Evolutionary conservation across 139 green algal genomes (phyloP).

Genomic region (Picochlorum sp.): DNA sequence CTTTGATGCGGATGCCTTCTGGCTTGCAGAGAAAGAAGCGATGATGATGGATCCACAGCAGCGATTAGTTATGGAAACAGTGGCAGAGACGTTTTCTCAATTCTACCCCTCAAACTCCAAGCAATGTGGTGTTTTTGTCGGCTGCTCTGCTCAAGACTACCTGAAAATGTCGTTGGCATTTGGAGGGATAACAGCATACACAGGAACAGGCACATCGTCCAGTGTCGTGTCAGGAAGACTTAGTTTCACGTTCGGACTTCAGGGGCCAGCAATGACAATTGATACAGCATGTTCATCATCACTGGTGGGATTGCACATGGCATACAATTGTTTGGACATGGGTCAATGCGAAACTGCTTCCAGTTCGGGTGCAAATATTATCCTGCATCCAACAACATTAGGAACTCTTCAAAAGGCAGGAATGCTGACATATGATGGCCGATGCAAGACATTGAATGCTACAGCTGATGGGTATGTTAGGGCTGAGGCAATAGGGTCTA

Average conservation of each 20-base stretch:
- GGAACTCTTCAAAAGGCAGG: conserved; percentile 36
- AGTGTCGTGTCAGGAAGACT: conserved; percentile 43
- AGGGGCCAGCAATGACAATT: conserved; percentile 31
- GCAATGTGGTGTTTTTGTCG: conserved; percentile 59
- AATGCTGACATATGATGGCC: conserved; percentile 31
- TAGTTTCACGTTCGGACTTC: conserved; percentile 47
- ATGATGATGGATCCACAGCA: conserved; percentile 73
- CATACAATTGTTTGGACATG: conserved; percentile 25
- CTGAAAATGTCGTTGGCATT: conserved; percentile 16
- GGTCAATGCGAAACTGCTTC: conserved; percentile 28
- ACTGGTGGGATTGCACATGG: conserved; percentile 62
- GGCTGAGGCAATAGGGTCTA: conserved; percentile 41
- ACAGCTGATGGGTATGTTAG: conserved; percentile 49
- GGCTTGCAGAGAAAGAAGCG: conserved; percentile 45
- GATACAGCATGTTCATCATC: conserved; percentile 83
- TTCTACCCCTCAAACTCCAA: not conserved
- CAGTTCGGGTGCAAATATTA: conserved; percentile 27
- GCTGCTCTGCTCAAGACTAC: conserved; percentile 67
- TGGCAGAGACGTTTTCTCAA: conserved; percentile 24
- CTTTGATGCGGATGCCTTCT: conserved; percentile 46
- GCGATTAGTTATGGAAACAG: conserved; percentile 51
- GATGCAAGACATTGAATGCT: conserved; percentile 52
- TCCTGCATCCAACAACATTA: conserved; percentile 31
- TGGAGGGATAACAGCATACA: conserved; percentile 22
- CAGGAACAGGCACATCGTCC: conserved; percentile 29